Base-by-base conservation (phyloP, 1,139 yeast genomes). In the Yamadazyma kanchanaburiensis region DNA sequence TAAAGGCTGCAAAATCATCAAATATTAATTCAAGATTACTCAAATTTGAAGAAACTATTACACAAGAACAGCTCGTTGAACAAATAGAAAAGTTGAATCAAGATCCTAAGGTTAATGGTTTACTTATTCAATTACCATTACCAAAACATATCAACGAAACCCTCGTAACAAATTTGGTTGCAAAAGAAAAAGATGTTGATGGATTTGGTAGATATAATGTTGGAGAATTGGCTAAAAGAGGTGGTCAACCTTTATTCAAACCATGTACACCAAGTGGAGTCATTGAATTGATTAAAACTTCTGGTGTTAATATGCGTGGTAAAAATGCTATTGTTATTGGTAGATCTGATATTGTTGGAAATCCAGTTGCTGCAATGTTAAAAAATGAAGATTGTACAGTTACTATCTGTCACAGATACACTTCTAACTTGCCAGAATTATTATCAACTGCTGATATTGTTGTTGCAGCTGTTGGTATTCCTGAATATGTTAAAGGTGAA, bases 181-280 rank as follows among this genome's bases (percentile, higher is more conserved):
- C 67, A 11, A 75, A 76, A 26, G 77, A 70, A 30, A 83, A 83
- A 51, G 94, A 83, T 48, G 89, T 83, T 20, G 94, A 83, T 57
- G 94, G 94, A 2, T 81, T 83, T 47, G 83, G 80, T 31, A 77
- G 84, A 40, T 72, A 69, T 53, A 83, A 83, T 51, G 80, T 80
- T 35, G 94, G 91, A 33, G 91, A 83, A 45, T 66, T 83, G 38
- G 69, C 84, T 37, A 82, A 82, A 52, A 75, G 77, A 51, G 83
- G 81, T 32, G 89, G 89, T n/a, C 53, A 58, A 14, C 87, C 91
- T 15, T 57, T 65, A 41, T 81, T 80, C 54, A 69, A 77, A 42
- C 94, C 94, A 25, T 83, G 94, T 53, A 83, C 94, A 9, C 94
- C 94, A 31, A 75, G 77, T 50, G 94, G 91, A 34, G 75, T 81